Evolutionary conservation across 139 green algal species (phyloP).

Genomic region (Coelastrella sp.): DNA sequence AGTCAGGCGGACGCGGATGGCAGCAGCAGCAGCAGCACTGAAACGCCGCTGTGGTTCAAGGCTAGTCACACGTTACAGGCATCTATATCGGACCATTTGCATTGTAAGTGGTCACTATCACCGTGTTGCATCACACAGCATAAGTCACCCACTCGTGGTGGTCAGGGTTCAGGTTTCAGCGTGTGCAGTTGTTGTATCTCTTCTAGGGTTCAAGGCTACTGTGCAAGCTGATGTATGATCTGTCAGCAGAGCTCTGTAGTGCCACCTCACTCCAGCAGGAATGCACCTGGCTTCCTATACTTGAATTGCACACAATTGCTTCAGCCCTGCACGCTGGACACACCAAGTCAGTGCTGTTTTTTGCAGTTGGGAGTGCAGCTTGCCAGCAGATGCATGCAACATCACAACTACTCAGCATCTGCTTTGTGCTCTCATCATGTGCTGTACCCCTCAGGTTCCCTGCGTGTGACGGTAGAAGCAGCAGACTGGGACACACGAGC

Average conservation of each 20-base stretch:
- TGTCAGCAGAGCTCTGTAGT: background rate
- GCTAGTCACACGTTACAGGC: slow-evolving; percentile 24
- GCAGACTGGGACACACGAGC: slow-evolving; percentile 31
- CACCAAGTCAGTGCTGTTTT: no score
- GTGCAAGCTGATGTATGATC: background rate
- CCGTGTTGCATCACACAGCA: no score
- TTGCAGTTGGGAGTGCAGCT: no score
- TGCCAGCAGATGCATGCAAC: no score
- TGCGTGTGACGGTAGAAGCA: slow-evolving; percentile 17
- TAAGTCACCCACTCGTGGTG: background rate
- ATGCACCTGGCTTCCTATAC: no score
- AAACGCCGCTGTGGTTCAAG: background rate
- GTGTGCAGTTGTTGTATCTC: background rate
- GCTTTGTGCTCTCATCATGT: background rate
- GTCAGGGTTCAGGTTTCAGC: background rate
- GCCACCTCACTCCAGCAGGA: no score
- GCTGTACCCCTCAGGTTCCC: background rate
- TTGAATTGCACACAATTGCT: no score
- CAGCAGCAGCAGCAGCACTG: slow-evolving; percentile 24
- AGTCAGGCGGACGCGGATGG: background rate
- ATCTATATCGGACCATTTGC: slow-evolving; percentile 30
- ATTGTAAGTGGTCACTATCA: background rate
- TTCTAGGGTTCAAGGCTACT: no score
- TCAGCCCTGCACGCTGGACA: no score
- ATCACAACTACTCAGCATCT: background rate